Conservation (phyloP, 2,329 filamentous ascomycete species). For the Annulohypoxylon truncatum region DNA sequence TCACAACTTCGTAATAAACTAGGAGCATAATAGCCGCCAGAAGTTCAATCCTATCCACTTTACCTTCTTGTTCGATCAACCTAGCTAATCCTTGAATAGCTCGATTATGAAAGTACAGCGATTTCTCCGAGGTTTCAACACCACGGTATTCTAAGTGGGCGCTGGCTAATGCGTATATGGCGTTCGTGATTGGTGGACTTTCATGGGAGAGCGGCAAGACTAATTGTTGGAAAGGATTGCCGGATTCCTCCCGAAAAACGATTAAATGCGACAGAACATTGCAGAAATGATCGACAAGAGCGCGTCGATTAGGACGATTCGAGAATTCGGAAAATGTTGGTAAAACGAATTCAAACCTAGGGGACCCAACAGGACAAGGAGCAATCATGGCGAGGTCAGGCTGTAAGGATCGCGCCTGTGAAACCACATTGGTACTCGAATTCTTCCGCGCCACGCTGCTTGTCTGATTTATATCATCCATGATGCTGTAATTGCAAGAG, state of each 20-base stretch:
- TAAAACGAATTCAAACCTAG: constrained; percentile 62
- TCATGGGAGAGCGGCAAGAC: constrained; percentile 69
- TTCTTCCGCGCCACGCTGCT: constrained; percentile 40
- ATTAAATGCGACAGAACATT: constrained; percentile 73
- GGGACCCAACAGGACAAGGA: constrained; percentile 54
- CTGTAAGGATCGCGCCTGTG: constrained; percentile 45
- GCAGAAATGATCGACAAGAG: constrained; percentile 71
- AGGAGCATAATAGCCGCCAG: constrained; percentile 70
- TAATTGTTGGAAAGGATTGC: constrained; percentile 72
- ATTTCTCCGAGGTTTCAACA: constrained; percentile 64
- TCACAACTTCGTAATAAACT: constrained; percentile 72
- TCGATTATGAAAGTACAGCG: constrained; percentile 68
- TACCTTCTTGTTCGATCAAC: constrained; percentile 65
- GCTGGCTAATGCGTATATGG: constrained; percentile 84
- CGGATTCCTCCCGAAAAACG: constrained; percentile 71
- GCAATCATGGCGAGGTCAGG: constrained; percentile 57
- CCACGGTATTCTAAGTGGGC: constrained; percentile 82
- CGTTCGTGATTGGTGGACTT: constrained; percentile 76
- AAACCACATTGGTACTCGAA: constrained; percentile 37
- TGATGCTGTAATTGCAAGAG: constrained; percentile 48
- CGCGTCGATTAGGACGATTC: constrained; percentile 63
- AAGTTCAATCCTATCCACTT: constrained; percentile 66
- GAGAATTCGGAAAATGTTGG: constrained; percentile 70
- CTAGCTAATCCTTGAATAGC: constrained; percentile 68
- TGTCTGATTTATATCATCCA: constrained; percentile 31